Base-by-base conservation (phyloP, 441 rosid genomes). In the Pelargonium citronellum region DNA sequence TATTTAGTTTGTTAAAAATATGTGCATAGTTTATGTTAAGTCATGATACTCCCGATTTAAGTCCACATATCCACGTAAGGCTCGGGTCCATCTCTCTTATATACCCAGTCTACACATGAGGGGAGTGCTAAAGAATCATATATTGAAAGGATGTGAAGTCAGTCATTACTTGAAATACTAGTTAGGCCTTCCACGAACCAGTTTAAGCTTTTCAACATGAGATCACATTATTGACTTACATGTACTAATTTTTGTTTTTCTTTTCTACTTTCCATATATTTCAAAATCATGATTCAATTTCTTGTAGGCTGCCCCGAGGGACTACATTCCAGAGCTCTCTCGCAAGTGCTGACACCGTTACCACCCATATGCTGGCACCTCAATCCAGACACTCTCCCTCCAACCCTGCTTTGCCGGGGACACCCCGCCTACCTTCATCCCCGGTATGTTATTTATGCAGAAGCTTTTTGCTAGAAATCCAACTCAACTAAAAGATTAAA, bases 291-390 rank as follows among this genome's bases (percentile, higher is more conserved):
- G 16, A 47, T 47, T 10, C 0, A 47, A 47, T 55, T 4, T 15
- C 10, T 55, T 55, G 8, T 55, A 55, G 61, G 61, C 20, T 55
- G 61, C 61, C 61, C 20, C 61, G 7, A 15, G 24, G 16, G 61
- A 16, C 61, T 22, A 55, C 61, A 55, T 55, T 15, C 61, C 61
- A 55, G 61, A 16, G 61, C 61, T 55, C 37, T 15, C 30, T 39
- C 6, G 16, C 46, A 9, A 15, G 27, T n/a, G 17, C 47, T 68
- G n/a, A 4, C 13, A 34, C n/a, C 11, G 64, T 22, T 24, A 46
- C 22, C 16, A 3, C 30, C 17, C 66, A 64, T 13, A 69, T 55
- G 17, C 61, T 15, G 2, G 61, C 61, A 1, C 61, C 34, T 24
- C 63, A 17, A 10, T 51, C 57, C 19, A 55, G 13, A 27, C 39